Evolutionary conservation across 805 yeast genomes (phyloP).

Genomic region (Wickerhamiella australiensis): DNA sequence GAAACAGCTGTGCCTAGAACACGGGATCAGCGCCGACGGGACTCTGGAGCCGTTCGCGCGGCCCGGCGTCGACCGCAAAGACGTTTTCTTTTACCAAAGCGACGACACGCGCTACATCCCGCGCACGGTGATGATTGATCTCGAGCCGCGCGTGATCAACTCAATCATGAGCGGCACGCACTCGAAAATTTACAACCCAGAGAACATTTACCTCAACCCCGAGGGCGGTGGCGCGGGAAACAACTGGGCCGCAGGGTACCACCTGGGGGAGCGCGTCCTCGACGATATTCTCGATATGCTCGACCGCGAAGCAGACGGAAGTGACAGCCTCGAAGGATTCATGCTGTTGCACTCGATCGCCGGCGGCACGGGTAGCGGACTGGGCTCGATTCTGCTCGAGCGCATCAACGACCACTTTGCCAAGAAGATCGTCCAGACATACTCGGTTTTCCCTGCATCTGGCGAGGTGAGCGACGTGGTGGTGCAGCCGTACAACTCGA

Average conservation of each 20-base stretch:
- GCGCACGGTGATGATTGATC: slow-evolving; percentile 69
- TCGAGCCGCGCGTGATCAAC: slow-evolving; percentile 74
- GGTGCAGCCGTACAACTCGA: slow-evolving; percentile 90
- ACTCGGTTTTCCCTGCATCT: slow-evolving; percentile 71
- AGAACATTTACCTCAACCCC: slow-evolving; percentile 66
- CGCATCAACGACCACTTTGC: slow-evolving; percentile 66
- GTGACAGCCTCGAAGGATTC: slow-evolving; percentile 83
- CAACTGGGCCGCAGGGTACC: slow-evolving; percentile 87
- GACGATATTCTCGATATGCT: slow-evolving; percentile 73
- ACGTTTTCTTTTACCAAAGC: slow-evolving; percentile 66
- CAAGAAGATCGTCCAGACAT: slow-evolving; percentile 73
- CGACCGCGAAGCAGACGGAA: slow-evolving; percentile 79
- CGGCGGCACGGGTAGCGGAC: slow-evolving; percentile 97
- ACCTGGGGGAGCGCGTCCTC: slow-evolving; percentile 52
- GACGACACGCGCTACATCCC: slow-evolving; percentile 77
- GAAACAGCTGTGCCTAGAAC: slow-evolving; percentile 78
- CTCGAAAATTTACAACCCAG: slow-evolving; percentile 63
- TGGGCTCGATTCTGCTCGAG: slow-evolving; percentile 75
- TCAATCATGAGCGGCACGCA: slow-evolving; percentile 42
- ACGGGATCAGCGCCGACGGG: slow-evolving; percentile 66
- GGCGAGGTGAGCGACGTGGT: slow-evolving; percentile 89
- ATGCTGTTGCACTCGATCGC: slow-evolving; percentile 90
- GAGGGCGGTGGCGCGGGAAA: slow-evolving; percentile 92
- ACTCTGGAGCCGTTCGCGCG: slow-evolving; percentile 33
- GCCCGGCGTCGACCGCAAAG: slow-evolving; percentile 56